phyloP scores from a whole-genome alignment of 202 grass and related monocot genomes.

The Digitaria exilis region DNA sequence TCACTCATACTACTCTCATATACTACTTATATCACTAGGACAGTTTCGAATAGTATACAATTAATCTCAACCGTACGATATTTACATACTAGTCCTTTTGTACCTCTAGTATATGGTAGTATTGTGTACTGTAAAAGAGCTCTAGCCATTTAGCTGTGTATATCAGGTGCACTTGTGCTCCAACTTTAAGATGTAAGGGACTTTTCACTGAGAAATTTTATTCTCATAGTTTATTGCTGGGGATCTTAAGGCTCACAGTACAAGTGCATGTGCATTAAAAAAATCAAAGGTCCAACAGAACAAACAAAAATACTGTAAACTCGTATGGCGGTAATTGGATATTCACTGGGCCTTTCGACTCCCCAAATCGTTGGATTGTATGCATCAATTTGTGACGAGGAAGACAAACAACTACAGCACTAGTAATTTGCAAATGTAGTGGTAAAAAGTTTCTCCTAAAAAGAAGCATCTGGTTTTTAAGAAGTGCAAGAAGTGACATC shows the following conservation, averaged over 20 bases:
- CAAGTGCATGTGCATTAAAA: background rate
- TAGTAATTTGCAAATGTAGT: background rate
- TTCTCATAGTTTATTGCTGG: background rate
- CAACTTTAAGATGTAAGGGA: conserved; percentile 7
- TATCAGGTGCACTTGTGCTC: background rate
- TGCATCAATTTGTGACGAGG: background rate
- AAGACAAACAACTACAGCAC: conserved; percentile 10
- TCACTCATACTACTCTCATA: no score
- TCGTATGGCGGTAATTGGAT: background rate
- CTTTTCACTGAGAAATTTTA: background rate
- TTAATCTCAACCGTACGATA: no score
- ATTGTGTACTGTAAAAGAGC: no score
- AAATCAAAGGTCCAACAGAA: background rate
- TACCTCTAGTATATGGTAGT: no score
- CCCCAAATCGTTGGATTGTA: background rate
- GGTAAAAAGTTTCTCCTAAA: background rate
- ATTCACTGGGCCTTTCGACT: background rate
- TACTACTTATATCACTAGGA: no score
- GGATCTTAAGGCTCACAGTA: background rate
- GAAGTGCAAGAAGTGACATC: background rate
- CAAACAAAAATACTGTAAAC: background rate
- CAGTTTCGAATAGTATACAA: no score
- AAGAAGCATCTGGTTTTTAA: background rate
- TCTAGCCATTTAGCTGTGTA: conserved; percentile 6
- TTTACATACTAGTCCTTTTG: no score